Conservation (phyloP, 352 stramenopile genomes). For the Phytopythium litorale region DNA sequence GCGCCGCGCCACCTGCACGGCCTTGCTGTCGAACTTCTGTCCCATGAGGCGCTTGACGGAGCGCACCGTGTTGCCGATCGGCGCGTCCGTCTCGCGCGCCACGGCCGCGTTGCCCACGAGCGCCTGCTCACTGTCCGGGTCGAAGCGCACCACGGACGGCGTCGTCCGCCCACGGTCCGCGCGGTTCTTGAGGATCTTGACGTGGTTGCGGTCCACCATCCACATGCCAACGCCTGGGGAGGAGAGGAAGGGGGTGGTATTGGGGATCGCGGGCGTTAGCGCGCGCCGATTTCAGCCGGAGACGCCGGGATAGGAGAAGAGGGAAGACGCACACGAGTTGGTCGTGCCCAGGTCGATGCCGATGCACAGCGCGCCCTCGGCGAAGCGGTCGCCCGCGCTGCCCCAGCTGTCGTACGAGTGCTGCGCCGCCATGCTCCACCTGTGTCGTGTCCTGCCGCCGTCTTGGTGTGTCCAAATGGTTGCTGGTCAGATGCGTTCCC, state of each 20-base stretch:
- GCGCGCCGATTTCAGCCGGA: neutral
- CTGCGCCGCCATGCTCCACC: slow-evolving; percentile 8
- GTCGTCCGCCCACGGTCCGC: slow-evolving; percentile 61
- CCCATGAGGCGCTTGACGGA: slow-evolving; percentile 85
- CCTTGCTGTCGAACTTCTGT: slow-evolving; percentile 56
- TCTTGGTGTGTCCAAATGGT: neutral
- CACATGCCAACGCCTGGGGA: slow-evolving; percentile 68
- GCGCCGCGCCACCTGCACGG: slow-evolving; percentile 44
- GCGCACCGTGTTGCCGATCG: slow-evolving; percentile 69
- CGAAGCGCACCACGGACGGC: slow-evolving; percentile 77
- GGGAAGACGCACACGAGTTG: slow-evolving; percentile 92
- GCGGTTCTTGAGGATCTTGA: slow-evolving; percentile 84
- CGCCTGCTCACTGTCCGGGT: slow-evolving; percentile 34
- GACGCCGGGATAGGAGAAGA: neutral
- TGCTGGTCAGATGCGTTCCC: neutral
- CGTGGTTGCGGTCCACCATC: slow-evolving; percentile 71
- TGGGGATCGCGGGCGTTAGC: neutral
- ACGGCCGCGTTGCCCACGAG: slow-evolving; percentile 58
- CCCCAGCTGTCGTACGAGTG: slow-evolving; percentile 77
- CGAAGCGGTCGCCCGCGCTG: slow-evolving; percentile 58
- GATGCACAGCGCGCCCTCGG: slow-evolving; percentile 84
- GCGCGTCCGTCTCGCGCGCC: slow-evolving; percentile 37
- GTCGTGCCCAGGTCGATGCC: slow-evolving; percentile 99
- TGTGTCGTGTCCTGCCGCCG: slow-evolving; percentile 11
- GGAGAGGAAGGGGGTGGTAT: neutral